Base-by-base conservation (phyloP, 2,329 filamentous ascomycete genomes). In the Sclerotinia nivalis region DNA sequence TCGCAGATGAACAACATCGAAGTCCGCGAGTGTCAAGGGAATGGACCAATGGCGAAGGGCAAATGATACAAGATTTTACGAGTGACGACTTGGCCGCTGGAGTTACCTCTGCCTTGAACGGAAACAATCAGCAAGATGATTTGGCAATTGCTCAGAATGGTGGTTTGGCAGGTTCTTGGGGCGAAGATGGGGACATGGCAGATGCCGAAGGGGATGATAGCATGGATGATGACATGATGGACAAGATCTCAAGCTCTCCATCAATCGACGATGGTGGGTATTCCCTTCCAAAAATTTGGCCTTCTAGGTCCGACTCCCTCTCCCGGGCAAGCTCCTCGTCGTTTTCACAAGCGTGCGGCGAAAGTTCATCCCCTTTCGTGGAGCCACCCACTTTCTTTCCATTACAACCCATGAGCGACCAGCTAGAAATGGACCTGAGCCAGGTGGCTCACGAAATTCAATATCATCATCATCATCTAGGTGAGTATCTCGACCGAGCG, bases 201-300 rank as follows among this genome's bases (percentile, higher is more conserved):
- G 87, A 88, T 74, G 88, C 88, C 62, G 89, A 90, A 76, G 91
- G 85, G 61, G 88, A 92, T 71, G 91, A 92, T 75, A 87, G 92
- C 76, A 83, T 93, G 80, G 93, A 79, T 69, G 89, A 97, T 81
- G 95, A 98, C 81, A 89, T 97, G 89, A 93, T 97, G 91, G 96
- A 98, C 84, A 96, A 96, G 82, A 97, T 99, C 75, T 98, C 95
- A 77, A 98, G 94, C 81, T 98, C 95, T 77, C 96, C 96, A 79
- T 98, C 95, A 76, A 99, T 99, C 81, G 93, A 97, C 85, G 95
- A 98, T 91, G 95, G 95, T 99, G 89, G 87, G 93, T 96, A 84
- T 77, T 74, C 73, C 71, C 75, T 78, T 77, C 73, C 73, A 69
- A 70, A 70, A 68, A 40, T 72, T 50, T 79, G 77, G 77, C 76